Percentiles rank a stretch among this genome's conserved stretches.
phyloP scores from a whole-genome alignment of 1,284 basidiomycete species.

The Ceratobasidium sp. region DNA sequence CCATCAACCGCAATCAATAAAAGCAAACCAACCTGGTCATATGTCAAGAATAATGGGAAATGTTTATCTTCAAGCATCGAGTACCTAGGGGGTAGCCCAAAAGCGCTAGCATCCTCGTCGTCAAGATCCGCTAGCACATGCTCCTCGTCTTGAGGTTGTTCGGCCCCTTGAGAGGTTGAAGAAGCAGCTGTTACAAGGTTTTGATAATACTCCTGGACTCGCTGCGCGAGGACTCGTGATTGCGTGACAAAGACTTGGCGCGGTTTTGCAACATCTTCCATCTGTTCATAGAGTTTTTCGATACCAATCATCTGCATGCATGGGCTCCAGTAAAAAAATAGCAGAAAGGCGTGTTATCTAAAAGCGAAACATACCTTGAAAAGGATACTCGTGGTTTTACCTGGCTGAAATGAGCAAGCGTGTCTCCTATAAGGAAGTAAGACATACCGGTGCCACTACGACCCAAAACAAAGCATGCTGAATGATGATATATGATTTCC shows the following conservation, averaged over 20 bases:
- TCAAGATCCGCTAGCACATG: slow-evolving; percentile 32
- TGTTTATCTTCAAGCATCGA: slow-evolving; percentile 34
- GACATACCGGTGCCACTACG: slow-evolving; percentile 70
- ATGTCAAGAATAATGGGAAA: slow-evolving; percentile 38
- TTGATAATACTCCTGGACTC: slow-evolving; percentile 70
- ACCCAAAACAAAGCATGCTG: slow-evolving; percentile 74
- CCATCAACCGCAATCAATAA: neutral
- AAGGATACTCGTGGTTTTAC: slow-evolving; percentile 47
- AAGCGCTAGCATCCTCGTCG: slow-evolving; percentile 25
- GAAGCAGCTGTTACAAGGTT: slow-evolving; percentile 49
- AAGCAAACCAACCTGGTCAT: slow-evolving; percentile 25
- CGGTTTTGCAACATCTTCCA: slow-evolving; percentile 55
- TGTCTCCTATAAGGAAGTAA: neutral
- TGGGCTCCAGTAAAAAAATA: neutral
- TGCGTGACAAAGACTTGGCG: slow-evolving; percentile 79
- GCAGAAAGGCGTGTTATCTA: slow-evolving; percentile 54
- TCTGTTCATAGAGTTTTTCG: slow-evolving; percentile 54
- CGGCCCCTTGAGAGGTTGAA: neutral
- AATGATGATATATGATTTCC: slow-evolving; percentile 67
- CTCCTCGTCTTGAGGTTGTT: slow-evolving; percentile 16
- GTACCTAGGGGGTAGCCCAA: slow-evolving; percentile 23
- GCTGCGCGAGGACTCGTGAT: slow-evolving; percentile 69
- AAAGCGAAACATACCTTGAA: slow-evolving; percentile 43
- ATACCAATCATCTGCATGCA: slow-evolving; percentile 67
- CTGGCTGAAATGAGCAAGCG: neutral